Evolutionary conservation across 495 filamentous ascomycete genomes (phyloP).

Genomic region (Neurospora sp.): DNA sequence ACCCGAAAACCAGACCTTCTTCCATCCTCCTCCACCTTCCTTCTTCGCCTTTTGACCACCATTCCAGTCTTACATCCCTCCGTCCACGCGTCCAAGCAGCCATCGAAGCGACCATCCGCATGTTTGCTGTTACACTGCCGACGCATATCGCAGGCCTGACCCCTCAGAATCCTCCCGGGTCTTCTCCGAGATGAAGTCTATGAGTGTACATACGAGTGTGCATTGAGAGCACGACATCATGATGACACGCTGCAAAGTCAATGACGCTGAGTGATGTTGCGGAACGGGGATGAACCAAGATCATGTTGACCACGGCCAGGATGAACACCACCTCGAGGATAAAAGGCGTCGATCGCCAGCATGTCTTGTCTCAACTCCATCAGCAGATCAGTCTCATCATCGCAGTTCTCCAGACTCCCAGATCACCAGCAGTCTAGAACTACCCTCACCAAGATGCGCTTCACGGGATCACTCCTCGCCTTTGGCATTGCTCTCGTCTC

Average conservation of each 20-base stretch:
- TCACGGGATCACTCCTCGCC: constrained; percentile 14
- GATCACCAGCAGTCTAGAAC: neutral
- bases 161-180: neutral
- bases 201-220: neutral
- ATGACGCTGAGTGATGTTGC: neutral
- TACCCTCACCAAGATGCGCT: constrained; percentile 23
- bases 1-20: neutral
- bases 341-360: neutral
- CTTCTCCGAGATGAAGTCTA: neutral
- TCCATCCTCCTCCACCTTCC: neutral
- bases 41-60: neutral
- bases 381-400: neutral
- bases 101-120: neutral
- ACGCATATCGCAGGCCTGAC: neutral
- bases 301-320: neutral
- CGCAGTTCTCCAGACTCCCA: neutral
- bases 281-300: neutral
- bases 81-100: neutral
- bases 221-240: neutral
- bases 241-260: neutral
- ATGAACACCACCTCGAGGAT: neutral
- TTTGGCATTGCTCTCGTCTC: constrained; percentile 23
- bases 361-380: neutral
- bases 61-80: neutral
- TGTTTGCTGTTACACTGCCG: neutral